phyloP scores from a whole-genome alignment of 768 basidiomycete species.

The Pholiota microspora region DNA sequence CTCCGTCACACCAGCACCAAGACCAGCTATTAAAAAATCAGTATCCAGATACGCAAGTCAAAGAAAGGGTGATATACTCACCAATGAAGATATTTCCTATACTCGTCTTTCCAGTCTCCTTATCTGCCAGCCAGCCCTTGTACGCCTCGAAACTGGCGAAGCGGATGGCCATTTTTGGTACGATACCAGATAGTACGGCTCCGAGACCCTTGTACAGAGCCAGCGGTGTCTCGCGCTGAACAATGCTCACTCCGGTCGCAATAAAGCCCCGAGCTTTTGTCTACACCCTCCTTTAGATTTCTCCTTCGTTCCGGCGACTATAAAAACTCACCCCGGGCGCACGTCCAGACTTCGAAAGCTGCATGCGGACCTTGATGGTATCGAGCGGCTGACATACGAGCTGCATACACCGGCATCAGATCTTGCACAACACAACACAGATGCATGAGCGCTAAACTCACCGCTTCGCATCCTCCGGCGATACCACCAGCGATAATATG shows the following conservation, averaged over 20 bases:
- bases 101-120: constrained; percentile 74
- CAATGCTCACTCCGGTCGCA: constrained; percentile 86
- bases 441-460: constrained; percentile 32
- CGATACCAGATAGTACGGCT: constrained; percentile 94
- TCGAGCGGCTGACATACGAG: constrained; percentile 90
- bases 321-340: constrained; percentile 72
- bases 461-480: constrained; percentile 92
- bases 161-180: constrained; percentile 99
- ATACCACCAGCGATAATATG: constrained; percentile 95
- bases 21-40: constrained; percentile 60
- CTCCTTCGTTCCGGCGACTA: neutral
- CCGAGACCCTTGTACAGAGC: constrained; percentile 98
- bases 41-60: neutral
- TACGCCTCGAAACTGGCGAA: constrained; percentile 98
- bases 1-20: constrained; percentile 94
- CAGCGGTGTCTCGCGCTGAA: constrained; percentile 87
- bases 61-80: constrained; percentile 35
- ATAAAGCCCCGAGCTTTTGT: constrained; percentile 91
- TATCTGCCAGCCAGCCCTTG: constrained; percentile 77
- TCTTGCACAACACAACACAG: constrained; percentile 1
- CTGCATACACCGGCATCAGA: constrained; percentile 31
- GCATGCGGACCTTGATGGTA: constrained; percentile 99
- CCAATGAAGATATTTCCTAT: constrained; percentile 85
- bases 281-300: constrained; percentile 37
- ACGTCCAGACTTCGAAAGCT: constrained; percentile 81